phyloP scores from a whole-genome alignment of 257 asterid genomes.

The Forsythia suspensa region DNA sequence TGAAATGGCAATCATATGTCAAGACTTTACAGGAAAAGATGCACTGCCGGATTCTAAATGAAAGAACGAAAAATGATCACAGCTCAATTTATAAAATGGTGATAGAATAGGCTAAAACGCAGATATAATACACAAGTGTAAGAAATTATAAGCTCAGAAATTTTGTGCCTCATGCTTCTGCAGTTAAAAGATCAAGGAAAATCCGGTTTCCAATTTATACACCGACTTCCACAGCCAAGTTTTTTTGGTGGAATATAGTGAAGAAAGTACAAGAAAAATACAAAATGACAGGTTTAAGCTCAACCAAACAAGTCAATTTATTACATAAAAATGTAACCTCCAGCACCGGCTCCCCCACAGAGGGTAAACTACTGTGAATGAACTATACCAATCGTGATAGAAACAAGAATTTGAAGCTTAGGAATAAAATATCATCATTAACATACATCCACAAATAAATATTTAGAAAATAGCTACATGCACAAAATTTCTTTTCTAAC shows the following conservation, averaged over 20 bases:
- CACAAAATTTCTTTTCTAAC: neutral
- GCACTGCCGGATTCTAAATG: neutral
- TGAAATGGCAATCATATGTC: conserved; percentile 36
- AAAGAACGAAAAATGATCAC: neutral
- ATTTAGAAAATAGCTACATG: neutral
- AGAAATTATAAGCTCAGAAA: neutral
- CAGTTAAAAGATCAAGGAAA: neutral
- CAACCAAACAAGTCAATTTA: neutral
- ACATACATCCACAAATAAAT: neutral
- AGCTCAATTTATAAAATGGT: neutral
- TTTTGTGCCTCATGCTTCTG: neutral
- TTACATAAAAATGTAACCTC: neutral
- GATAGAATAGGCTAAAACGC: neutral
- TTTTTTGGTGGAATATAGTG: neutral
- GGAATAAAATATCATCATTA: neutral
- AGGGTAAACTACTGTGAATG: neutral
- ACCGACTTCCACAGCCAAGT: neutral
- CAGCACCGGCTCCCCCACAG: neutral
- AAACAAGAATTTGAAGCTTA: neutral
- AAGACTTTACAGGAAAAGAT: conserved; percentile 9
- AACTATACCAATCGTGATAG: neutral
- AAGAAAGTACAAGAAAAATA: neutral
- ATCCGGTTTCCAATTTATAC: neutral
- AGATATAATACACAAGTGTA: neutral
- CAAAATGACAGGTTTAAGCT: neutral